phyloP scores from a whole-genome alignment of 2,329 filamentous ascomycete species.

The Sclerotinia borealis region DNA sequence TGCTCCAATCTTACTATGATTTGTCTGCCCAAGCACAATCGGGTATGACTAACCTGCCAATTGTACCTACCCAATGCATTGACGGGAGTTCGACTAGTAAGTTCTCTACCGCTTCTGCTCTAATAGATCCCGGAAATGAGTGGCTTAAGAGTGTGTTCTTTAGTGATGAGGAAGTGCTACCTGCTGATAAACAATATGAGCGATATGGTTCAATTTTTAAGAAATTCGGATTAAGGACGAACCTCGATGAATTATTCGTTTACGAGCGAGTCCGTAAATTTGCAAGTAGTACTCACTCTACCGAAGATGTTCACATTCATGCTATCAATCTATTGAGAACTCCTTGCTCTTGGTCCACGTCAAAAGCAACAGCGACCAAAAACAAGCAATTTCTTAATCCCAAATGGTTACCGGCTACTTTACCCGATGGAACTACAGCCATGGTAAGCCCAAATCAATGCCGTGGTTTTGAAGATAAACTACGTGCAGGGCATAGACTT shows the following conservation, averaged over 20 bases:
- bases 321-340: conserved; percentile 13
- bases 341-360: conserved; percentile 8
- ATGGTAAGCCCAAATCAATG: conserved; percentile 19
- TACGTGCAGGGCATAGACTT: conserved; percentile 19
- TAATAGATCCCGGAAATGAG: conserved; percentile 20
- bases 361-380: neutral
- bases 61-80: conserved; percentile 20
- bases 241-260: conserved; percentile 20
- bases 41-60: conserved; percentile 17
- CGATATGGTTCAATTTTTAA: conserved; percentile 19
- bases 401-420: conserved; percentile 21
- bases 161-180: conserved; percentile 25
- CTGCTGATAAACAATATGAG: conserved; percentile 17
- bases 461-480: conserved; percentile 14
- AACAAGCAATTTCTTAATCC: conserved; percentile 9
- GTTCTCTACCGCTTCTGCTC: conserved; percentile 18
- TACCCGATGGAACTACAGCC: neutral
- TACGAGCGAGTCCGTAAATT: conserved; percentile 16
- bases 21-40: conserved; percentile 8
- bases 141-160: conserved; percentile 24
- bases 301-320: conserved; percentile 3
- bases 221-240: conserved; percentile 20
- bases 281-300: conserved; percentile 10
- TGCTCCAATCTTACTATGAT: conserved; percentile 17
- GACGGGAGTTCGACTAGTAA: conserved; percentile 14